Base-by-base conservation (phyloP, 139 green algal species). In the Ettlia oleoabundans region DNA sequence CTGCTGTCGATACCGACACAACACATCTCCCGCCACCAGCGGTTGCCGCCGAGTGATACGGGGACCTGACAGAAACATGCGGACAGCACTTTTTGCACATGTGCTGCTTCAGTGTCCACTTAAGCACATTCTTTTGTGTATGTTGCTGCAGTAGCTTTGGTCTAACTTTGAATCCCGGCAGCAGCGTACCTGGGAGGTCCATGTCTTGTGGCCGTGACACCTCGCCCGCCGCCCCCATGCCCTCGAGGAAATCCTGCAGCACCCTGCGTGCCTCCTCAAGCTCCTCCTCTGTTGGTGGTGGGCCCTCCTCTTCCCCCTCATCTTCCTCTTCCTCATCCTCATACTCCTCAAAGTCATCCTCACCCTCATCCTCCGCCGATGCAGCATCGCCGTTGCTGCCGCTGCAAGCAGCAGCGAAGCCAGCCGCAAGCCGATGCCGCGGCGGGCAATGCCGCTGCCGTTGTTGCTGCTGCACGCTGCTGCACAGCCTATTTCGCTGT, bases 241-340 rank as follows among this genome's bases (percentile, higher is more conserved):
- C 73, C 22, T 80, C 35, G 33, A 80, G 2, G 53, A 80, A 81
- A n/a, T 81, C 58, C 5, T 47, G 41, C 1, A 81, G 58, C 38
- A 40, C 24, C 6, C 18, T 24, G 26, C 63, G 51, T 1, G 75
- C 75, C 5, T 61, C 40, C 32, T 42, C 58, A 19, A 81, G 30
- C 58, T 81, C 75, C 18, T 58, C 19, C 0, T 30, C 26, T 5
- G 58, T 62, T 6, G 55, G 53, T n/a, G n/a, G n/a, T n/a, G n/a
- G n/a, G n/a, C n/a, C n/a, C 41, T 37, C 38, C 55, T 58, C 74
- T 0, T 42, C n/a, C 30, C 18, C 52, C 21, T 30, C 24, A 58
- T 73, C 38, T n/a, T 58, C 30, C 2, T 13, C 40, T 67, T 32
- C 72, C 15, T 37, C 40, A 18, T n/a, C 40, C 4, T 41, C 47